Evolutionary conservation across 2,329 filamentous ascomycete species (phyloP), one percentile per base, ranked within the genome.

Genomic region (Plenodomus tracheiphilus): DNA sequence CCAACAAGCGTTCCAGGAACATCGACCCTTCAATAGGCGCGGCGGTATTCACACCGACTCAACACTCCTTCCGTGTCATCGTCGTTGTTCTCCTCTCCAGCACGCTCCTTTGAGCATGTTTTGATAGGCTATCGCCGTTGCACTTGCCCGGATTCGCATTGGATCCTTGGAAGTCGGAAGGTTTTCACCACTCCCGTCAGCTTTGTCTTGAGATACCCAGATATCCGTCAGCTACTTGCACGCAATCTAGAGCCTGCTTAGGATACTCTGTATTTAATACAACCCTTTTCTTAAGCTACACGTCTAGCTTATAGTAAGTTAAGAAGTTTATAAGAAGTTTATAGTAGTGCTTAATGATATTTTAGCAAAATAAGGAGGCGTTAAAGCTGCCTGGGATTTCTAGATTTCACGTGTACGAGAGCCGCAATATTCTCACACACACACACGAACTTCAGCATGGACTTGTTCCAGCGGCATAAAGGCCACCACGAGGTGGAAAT

Each of bases 401-500:
- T n/a, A n/a, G n/a, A n/a, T n/a, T n/a, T n/a, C n/a, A n/a, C n/a
- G n/a, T n/a, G n/a, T n/a, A n/a, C n/a, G n/a, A n/a, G n/a, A n/a
- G n/a, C n/a, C n/a, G n/a, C n/a, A 25, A 6, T 25, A 25, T 25
- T 25, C 22, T 25, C n/a, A n/a, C n/a, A n/a, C n/a, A n/a, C n/a
- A n/a, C n/a, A n/a, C n/a, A n/a, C n/a, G n/a, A n/a, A n/a, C n/a
- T n/a, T n/a, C n/a, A n/a, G n/a, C 16, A 64, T 64, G 61, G 43
- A 61, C 21, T 39, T 58, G 39, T 45, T 54, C 25, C 46, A 49
- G 21, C 59, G 60, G 19, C 62, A 65, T 43, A 53, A 59, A 48
- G 62, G 62, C 16, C 62, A 65, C 46, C 43, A 52, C 32, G 60
- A 64, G 40, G 59, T 65, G 16, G 52, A 60, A 30, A 56, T 51